Conservation (phyloP, 2,329 filamentous ascomycete species). For the Sporothrix globosa region DNA sequence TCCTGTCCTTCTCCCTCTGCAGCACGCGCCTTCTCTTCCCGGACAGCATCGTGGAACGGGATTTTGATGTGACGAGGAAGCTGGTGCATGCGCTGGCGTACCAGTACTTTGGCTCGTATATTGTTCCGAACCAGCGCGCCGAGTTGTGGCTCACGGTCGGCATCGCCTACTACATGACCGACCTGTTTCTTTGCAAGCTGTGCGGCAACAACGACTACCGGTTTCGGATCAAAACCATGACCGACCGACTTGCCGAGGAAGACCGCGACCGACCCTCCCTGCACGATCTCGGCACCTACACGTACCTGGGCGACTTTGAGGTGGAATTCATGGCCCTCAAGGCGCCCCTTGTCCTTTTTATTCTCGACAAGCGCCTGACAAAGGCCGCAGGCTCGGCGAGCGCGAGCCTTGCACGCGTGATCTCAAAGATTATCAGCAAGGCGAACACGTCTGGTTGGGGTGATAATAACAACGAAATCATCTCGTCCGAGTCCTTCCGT, state of each 20-base stretch:
- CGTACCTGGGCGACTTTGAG: slow-evolving; percentile 83
- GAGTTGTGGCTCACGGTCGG: slow-evolving; percentile 91
- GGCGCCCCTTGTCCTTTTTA: slow-evolving; percentile 86
- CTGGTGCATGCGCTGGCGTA: slow-evolving; percentile 83
- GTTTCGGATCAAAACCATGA: slow-evolving; percentile 82
- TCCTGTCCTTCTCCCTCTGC: slow-evolving; percentile 83
- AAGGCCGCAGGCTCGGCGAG: slow-evolving; percentile 86
- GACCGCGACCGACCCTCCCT: slow-evolving; percentile 84
- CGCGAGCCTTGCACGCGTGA: slow-evolving; percentile 69
- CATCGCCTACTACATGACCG: slow-evolving; percentile 92
- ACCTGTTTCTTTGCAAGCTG: slow-evolving; percentile 85
- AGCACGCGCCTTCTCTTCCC: slow-evolving; percentile 85
- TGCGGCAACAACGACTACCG: slow-evolving; percentile 95
- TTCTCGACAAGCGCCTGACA: slow-evolving; percentile 85
- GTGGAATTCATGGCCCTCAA: slow-evolving; percentile 90
- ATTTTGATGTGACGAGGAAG: slow-evolving; percentile 78
- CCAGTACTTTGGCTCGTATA: slow-evolving; percentile 93
- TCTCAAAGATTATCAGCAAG: slow-evolving; percentile 82
- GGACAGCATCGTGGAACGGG: slow-evolving; percentile 80
- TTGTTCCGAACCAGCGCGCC: slow-evolving; percentile 76
- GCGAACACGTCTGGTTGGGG: slow-evolving; percentile 59
- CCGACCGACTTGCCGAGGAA: slow-evolving; percentile 78
- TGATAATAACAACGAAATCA: slow-evolving; percentile 67
- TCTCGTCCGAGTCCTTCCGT: slow-evolving; percentile 76
- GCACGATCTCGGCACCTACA: slow-evolving; percentile 73